phyloP scores from a whole-genome alignment of 2,329 filamentous ascomycete genomes.

The Emericellopsis cladophorae region DNA sequence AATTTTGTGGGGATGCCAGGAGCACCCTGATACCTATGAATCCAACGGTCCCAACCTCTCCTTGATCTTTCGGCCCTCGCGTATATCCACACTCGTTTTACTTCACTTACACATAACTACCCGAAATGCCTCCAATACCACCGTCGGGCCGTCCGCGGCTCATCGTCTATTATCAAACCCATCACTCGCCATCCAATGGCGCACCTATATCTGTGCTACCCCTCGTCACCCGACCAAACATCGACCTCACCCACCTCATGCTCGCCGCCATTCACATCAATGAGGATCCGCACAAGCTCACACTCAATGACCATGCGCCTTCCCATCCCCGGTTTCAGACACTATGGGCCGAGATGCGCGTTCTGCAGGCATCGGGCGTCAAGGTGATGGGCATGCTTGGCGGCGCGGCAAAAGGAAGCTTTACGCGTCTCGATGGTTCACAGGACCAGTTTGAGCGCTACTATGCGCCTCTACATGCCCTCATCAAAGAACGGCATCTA shows the following conservation, averaged over 20 bases:
- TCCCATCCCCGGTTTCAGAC: slow-evolving; percentile 53
- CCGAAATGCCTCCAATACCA: slow-evolving; percentile 18
- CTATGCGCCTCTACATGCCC: slow-evolving; percentile 54
- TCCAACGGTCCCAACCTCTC: too few species aligned
- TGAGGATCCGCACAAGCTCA: slow-evolving; percentile 49
- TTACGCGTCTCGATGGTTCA: slow-evolving; percentile 40
- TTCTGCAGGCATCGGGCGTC: slow-evolving; percentile 60
- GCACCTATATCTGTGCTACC: slow-evolving; percentile 39
- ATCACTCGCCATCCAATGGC: slow-evolving; percentile 26
- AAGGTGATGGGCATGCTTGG: slow-evolving; percentile 81
- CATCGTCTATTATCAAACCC: slow-evolving; percentile 42
- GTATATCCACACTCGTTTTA: too few species aligned
- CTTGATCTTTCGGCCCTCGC: too few species aligned
- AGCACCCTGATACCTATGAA: too few species aligned
- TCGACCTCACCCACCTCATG: slow-evolving; percentile 65
- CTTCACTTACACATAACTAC: too few species aligned
- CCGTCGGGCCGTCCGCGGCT: slow-evolving; percentile 28
- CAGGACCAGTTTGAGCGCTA: slow-evolving; percentile 55
- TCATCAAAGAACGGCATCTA: slow-evolving; percentile 48
- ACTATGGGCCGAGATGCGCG: slow-evolving; percentile 66
- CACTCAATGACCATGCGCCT: slow-evolving; percentile 69
- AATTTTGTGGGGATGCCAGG: too few species aligned
- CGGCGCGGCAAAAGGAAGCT: slow-evolving; percentile 70
- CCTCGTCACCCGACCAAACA: slow-evolving; percentile 31
- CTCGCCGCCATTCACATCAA: slow-evolving; percentile 81